Evolutionary conservation across 768 basidiomycete species (phyloP), one percentile per base, ranked within the genome.

Genomic region (Termitomyces sp.): DNA sequence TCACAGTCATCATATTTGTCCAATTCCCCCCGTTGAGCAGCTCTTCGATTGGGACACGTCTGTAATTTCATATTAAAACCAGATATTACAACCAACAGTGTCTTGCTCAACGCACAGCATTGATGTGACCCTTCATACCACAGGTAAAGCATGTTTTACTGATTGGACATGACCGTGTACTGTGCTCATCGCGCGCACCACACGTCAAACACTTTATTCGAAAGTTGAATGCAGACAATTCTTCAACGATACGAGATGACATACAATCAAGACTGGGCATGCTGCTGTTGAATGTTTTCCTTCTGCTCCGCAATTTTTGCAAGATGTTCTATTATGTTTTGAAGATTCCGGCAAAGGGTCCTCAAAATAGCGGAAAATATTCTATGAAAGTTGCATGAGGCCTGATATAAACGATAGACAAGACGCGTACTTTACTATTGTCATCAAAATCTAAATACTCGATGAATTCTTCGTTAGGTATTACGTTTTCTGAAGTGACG

Each of bases 101-200:
- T 9, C n/a, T 18, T 10, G 46, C 9, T 11, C 30, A 18, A 69
- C 79, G 50, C 62, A 89, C 90, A 56, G 74, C 77, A 61, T 80
- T 88, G 55, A 91, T 81, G 65, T 92, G 90, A 2, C 91, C 91
- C 67, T 88, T 89, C 88, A 90, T 90, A 16, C 88, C 88, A 63
- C 91, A 93, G 3, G 76, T 79, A 64, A 83, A 92, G 65, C 91
- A 93, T 0, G 80, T 84, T 70, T 92, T 92, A 70, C 83, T 85
- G 59, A 90, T 87, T 2, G 90, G 89, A 70, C 90, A 93, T 52
- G 83, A 83, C 41, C 85, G 77, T 18, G 91, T 91, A 3, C 78
- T 74, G 69, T 93, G 91, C 60, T 92, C 90, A 64, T 92, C 82
- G 51, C 86, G 83, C 32, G 79, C 88, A 57, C 91, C 91, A 66